Base-by-base conservation (phyloP, 2,329 filamentous ascomycete genomes). In the Aspergillus niger region DNA sequence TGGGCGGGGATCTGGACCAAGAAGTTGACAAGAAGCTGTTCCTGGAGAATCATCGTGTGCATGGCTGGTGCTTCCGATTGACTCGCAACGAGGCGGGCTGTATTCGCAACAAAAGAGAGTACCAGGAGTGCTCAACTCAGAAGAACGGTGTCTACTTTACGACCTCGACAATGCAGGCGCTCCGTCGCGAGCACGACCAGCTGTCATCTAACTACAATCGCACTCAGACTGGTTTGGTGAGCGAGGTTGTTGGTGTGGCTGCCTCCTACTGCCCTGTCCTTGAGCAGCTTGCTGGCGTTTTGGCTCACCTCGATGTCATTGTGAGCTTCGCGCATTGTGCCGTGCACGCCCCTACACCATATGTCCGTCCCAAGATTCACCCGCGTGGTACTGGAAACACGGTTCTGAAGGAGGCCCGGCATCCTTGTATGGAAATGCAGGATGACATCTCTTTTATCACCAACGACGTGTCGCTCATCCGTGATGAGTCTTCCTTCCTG, bases 141-240 rank as follows among this genome's bases (percentile, higher is more conserved):
- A 99, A 99, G 83, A 99, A 97, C 74, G 95, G 95, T 47, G 95
- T 98, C 58, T 99, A 95, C 80, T 99, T 99, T 77, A 98, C 95
- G 1, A 99, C 95, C 3, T 88, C 87, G 57, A 87, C 85, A 32
- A 82, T 99, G 69, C 89, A 92, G 71, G 84, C 87, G 26, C 86
- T 93, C 69, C 89, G 95, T 32, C 87, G 94, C 56, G 94, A 99
- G 70, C 92, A 96, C 67, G 94, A 99, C 72, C 93, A 98, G 76
- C 83, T 97, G 0, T 96, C 92, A 0, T 89, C 92, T 63, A 97
- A 92, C 72, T 99, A 99, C 81, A 96, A 96, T 77, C 88, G 92
- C 57, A 98, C 93, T 0, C 96, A 99, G 78, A 90, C 86, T 63
- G 92, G 93, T 50, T 83, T 99, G 3, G 95, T 98, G 24, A 88